phyloP scores from a whole-genome alignment of 768 basidiomycete genomes.

The Fomitopsis serialis region DNA sequence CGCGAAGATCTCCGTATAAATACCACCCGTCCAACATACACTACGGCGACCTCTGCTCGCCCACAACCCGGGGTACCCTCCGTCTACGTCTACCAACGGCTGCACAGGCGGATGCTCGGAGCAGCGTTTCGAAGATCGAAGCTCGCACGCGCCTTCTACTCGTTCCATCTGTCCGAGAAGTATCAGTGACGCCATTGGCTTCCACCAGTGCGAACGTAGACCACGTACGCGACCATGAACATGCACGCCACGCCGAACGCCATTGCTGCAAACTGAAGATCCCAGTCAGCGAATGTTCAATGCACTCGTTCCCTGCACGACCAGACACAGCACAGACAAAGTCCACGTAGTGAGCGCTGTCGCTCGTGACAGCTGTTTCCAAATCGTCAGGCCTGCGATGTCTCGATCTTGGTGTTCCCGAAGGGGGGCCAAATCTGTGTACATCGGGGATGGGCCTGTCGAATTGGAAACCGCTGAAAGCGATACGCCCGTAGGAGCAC shows the following conservation, averaged over 20 bases:
- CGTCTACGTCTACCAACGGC: not conserved
- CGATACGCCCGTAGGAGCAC: too few species aligned
- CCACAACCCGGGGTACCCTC: not conserved
- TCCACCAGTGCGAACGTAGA: slow-evolving; percentile 1
- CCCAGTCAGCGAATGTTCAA: slow-evolving; percentile 1
- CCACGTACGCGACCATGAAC: slow-evolving; percentile 74
- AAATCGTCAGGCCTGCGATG: too few species aligned
- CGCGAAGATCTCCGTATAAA: not conserved
- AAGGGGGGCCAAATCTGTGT: too few species aligned
- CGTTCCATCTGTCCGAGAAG: slow-evolving; percentile 60
- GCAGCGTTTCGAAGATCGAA: not conserved
- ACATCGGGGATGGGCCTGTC: too few species aligned
- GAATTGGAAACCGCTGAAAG: too few species aligned
- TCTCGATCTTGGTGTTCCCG: too few species aligned
- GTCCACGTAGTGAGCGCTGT: too few species aligned
- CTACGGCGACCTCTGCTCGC: not conserved
- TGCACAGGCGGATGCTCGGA: too few species aligned
- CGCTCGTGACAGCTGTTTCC: too few species aligned
- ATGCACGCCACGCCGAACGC: slow-evolving; percentile 86
- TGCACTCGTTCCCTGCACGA: too few species aligned
- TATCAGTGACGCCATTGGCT: slow-evolving; percentile 6
- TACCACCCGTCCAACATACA: not conserved
- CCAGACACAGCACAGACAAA: too few species aligned
- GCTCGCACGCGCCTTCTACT: slow-evolving; percentile 32
- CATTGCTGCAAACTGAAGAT: slow-evolving; percentile 81